Evolutionary conservation across 1,284 basidiomycete genomes (phyloP), one percentile per base, ranked within the genome.

Genomic region (Boletus semigastroideus): DNA sequence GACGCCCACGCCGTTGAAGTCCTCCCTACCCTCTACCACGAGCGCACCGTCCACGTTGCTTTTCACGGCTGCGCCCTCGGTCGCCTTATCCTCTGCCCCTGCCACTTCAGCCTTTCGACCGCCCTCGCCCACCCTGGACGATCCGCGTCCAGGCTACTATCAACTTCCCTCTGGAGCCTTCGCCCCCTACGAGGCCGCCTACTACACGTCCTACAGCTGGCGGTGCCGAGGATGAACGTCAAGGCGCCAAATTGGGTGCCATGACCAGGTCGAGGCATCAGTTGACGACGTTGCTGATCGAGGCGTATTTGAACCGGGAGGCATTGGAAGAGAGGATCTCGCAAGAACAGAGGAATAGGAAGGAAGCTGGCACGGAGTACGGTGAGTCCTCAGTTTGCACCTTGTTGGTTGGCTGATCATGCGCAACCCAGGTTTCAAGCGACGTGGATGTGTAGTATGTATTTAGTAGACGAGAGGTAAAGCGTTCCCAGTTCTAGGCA

Each of bases 121-220:
- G n/a, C 92, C 91, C 1, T 81, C 84, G 49, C 92, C 92, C 0
- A 87, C 83, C 4, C 76, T 82, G 1, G 73, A 76, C 19, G 92
- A 94, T 65, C 81, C 82, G 17, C 93, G 94, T 68, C 92, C 92
- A 2, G 92, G 92, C 3, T 95, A 94, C 72, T 94, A 95, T 68
- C 83, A 87, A 56, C 78, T 89, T 25, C 90, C 91, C 0, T 86
- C 87, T 1, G 91, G 92, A 10, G 65, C 77, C 45, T 94, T 92
- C 86, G 85, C 82, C 22, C 83, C 86, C 0, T 79, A 94, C 67
- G 90, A 94, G 49, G 70, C 82, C 1, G 77, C 63, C n/a, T 92
- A 90, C 68, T 94, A 92, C 65, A 76, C 77, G 30, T 80, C 76
- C 31, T 90, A n/a, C 82, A 73, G 31, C 75, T 77, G 27, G 78